Evolutionary conservation across 306 rosid species (phyloP), one percentile per base, ranked within the genome.

Genomic region (Sicyos edulis): DNA sequence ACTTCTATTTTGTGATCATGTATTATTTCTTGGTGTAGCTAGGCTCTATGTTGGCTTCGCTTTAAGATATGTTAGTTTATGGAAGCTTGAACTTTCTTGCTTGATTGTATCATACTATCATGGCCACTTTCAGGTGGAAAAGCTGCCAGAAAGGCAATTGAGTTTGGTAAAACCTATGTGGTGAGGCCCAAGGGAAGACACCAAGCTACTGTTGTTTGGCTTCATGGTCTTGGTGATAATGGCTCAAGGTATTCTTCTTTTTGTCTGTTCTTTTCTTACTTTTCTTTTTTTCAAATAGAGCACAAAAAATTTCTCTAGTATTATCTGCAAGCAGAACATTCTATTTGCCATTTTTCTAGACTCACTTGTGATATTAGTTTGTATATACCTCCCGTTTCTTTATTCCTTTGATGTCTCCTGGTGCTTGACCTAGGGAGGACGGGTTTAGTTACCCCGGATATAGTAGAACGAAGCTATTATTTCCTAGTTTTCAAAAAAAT

Each of bases 171-270:
- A 82, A 93, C 99, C 32, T 85, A 93, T 78, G 99, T 91, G 54
- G 97, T 93, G 51, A 87, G 85, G 85, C 99, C 99, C 75, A 93
- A 91, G 80, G 99, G 96, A 56, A 93, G 83, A 88, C 99, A 93
- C 83, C 99, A 88, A 85, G 99, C 99, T 74, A 93, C 99, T 15
- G 81, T 93, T 66, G 96, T 93, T 77, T 93, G 99, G 99, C 86
- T 93, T 44, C 99, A 91, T 75, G 99, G 99, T 72, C 97, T 93
- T n/a, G 99, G 99, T 22, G 99, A 93, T 78, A 91, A 93, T 81
- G 99, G 99, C 80, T 82, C 99, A 74, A 93, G 99, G 99, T 93
- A 82, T 66, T 55, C 26, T 37, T 63, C 45, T 32, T 37, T 62
- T 7, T 34, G 7, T 62, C 49, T 34, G 14, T 32, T 34, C 22